Evolutionary conservation across 495 filamentous ascomycete species (phyloP), one percentile per base, ranked within the genome.

Genomic region (Lophiostoma macrostomum): DNA sequence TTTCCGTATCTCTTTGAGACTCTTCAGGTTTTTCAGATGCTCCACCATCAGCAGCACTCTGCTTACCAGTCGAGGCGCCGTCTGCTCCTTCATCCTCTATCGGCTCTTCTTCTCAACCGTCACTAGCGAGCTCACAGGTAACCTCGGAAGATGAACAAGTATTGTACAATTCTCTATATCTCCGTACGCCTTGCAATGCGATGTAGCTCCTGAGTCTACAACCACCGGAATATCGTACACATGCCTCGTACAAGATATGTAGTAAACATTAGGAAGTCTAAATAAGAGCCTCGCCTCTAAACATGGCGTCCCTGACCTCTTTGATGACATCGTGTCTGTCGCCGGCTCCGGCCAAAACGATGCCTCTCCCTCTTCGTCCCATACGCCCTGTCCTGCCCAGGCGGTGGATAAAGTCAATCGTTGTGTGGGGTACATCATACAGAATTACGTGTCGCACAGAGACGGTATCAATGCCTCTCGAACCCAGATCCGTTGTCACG

Each of bases 321-420:
- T 81, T 83, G 27, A 96, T 88, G 27, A 96, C 68, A 72, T 96
- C 91, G 67, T 85, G 85, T 50, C 94, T 74, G 67, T 96, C 94
- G 56, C 86, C 77, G 71, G 83, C 91, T 53, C 91, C 93, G 10
- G 96, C 88, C 37, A 98, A 71, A 32, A 97, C 89, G 54, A 96
- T 80, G 20, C 89, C 93, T 56, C 90, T 77, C 32, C 93, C 94
- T 65, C 93, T 78, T 62, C 89, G 80, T 2, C 89, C 88, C 93
- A 97, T 96, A 25, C 93, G 78, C 14, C 93, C 93, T 0, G 90
- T 87, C 58, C 93, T 76, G 41, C 93, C 93, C 18, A 97, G 76
- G 16, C 94, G 85, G 67, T 97, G 93, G 64, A 97, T 95, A 63
- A 98, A 96, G 72, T 98, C 93, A 51, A 97, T 89, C 0, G 90